These are phyloP conservation scores for Crithidia expoeki DNA, from an alignment of 208 protist genomes.

Conservation along the genomic window DNA sequence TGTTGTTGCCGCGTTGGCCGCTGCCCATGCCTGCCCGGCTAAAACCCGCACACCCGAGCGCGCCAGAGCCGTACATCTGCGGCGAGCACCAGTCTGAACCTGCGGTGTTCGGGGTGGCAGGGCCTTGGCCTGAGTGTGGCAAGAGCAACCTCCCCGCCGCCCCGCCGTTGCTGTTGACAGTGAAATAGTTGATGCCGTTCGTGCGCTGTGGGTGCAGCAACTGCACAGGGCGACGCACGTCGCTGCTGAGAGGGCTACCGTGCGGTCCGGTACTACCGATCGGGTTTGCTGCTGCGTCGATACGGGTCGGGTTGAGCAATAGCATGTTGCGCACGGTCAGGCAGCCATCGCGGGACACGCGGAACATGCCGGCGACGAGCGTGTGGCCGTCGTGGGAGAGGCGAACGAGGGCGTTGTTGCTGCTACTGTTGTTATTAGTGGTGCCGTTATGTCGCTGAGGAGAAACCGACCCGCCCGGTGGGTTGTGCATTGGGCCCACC, in stretches of 20 bases:
- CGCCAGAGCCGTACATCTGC: slow-evolving; percentile 3
- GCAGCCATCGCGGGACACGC: slow-evolving; percentile 74
- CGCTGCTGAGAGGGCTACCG: background rate
- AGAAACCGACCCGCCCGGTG: background rate
- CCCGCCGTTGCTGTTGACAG: slow-evolving; percentile 25
- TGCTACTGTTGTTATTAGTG: background rate
- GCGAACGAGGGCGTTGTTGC: slow-evolving; percentile 41
- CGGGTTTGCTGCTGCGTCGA: slow-evolving; percentile 27
- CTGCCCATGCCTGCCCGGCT: background rate
- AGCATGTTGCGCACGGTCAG: slow-evolving; percentile 83
- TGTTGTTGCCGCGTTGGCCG: background rate
- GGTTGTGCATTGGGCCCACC: background rate
- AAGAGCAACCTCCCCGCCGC: slow-evolving; percentile 18
- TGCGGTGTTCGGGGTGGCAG: slow-evolving; percentile 21
- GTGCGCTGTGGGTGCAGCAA: slow-evolving; percentile 36
- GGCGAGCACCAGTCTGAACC: slow-evolving; percentile 29
- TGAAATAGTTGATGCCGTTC: slow-evolving; percentile 19
- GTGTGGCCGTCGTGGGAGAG: slow-evolving; percentile 62
- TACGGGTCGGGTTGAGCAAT: slow-evolving; percentile 65
- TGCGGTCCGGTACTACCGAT: background rate
- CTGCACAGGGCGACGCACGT: slow-evolving; percentile 24
- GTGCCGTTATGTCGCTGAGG: slow-evolving; percentile 8
- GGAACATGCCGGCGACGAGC: slow-evolving; percentile 75
- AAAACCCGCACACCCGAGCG: background rate
- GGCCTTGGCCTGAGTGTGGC: slow-evolving; percentile 14